These are phyloP conservation scores for Mucor racemosus DNA, from an alignment of 371 early-diverging fungal genomes.

Conservation along the genomic window DNA sequence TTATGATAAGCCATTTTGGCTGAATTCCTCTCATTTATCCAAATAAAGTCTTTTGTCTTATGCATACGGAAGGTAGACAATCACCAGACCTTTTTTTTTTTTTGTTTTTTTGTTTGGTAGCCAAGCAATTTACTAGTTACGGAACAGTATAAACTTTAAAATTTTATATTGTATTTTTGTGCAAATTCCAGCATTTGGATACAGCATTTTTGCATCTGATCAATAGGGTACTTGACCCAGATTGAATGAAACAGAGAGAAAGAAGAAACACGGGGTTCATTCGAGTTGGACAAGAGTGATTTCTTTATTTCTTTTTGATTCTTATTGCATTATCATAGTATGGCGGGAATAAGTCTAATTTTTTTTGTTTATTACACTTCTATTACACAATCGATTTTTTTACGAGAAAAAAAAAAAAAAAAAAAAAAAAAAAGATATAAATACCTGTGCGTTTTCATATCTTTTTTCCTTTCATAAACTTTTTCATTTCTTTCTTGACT, in stretches of 20 bases:
- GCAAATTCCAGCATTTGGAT: background rate
- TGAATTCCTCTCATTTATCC: conserved; percentile 2
- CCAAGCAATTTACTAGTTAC: background rate
- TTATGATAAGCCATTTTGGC: background rate
- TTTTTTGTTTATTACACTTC: conserved; percentile 8
- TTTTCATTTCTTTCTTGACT: background rate
- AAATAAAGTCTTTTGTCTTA: background rate
- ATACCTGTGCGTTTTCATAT: conserved; percentile 5
- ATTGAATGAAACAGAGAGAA: background rate
- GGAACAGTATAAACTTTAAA: conserved; percentile 6
- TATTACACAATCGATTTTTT: conserved; percentile 5
- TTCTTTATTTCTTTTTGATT: no score
- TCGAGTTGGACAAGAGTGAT: background rate
- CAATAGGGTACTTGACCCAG: background rate
- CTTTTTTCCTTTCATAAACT: background rate
- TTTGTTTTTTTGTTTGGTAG: background rate
- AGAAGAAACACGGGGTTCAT: conserved; percentile 2
- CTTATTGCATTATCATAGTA: background rate
- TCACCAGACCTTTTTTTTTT: background rate
- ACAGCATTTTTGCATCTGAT: background rate
- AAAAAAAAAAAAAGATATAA: conserved; percentile 13
- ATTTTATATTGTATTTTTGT: background rate
- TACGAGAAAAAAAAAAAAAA: background rate
- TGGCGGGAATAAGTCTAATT: background rate
- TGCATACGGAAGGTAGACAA: background rate